Conservation (phyloP, 345 rosid species). For the Aquilaria yunnanensis region DNA sequence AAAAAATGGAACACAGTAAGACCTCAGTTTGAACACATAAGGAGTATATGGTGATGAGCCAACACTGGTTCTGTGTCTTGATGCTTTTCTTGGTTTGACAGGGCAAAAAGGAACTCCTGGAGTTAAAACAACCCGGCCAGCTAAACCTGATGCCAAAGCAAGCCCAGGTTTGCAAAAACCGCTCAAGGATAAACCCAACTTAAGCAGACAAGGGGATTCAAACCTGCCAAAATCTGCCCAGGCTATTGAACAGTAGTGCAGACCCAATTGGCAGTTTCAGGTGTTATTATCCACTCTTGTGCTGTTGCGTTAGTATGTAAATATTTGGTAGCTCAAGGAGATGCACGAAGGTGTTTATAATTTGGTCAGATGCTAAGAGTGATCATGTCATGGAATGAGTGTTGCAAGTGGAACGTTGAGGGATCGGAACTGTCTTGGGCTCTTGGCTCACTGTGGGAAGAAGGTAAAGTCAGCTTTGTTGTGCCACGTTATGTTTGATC, state of each 20-base stretch:
- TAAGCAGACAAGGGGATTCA: slow-evolving; percentile 21
- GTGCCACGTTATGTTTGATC: too few relatives aligned
- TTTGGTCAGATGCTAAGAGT: too few relatives aligned
- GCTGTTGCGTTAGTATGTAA: too few relatives aligned
- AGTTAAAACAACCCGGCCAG: slow-evolving; percentile 26
- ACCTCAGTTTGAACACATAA: not conserved
- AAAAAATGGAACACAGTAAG: too few relatives aligned
- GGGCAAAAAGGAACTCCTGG: slow-evolving; percentile 29
- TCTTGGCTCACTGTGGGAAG: too few relatives aligned
- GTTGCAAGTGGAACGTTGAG: too few relatives aligned
- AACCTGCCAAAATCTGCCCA: slow-evolving; percentile 27
- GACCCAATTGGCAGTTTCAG: not conserved
- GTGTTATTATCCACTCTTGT: too few relatives aligned
- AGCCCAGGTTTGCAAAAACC: slow-evolving; percentile 28
- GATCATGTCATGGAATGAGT: too few relatives aligned
- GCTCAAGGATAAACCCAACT: slow-evolving; percentile 28
- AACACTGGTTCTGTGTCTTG: not conserved
- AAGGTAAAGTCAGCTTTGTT: too few relatives aligned
- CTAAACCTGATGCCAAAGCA: slow-evolving; percentile 27
- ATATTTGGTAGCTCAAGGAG: too few relatives aligned
- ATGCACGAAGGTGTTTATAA: too few relatives aligned
- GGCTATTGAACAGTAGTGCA: slow-evolving; percentile 20
- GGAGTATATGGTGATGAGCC: not conserved
- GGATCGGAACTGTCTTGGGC: too few relatives aligned
- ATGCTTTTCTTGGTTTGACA: slow-evolving; percentile 8